Evolutionary conservation across 2,329 filamentous ascomycete genomes (phyloP), one percentile per base, ranked within the genome.

Genomic region (Epichloe amarillans): DNA sequence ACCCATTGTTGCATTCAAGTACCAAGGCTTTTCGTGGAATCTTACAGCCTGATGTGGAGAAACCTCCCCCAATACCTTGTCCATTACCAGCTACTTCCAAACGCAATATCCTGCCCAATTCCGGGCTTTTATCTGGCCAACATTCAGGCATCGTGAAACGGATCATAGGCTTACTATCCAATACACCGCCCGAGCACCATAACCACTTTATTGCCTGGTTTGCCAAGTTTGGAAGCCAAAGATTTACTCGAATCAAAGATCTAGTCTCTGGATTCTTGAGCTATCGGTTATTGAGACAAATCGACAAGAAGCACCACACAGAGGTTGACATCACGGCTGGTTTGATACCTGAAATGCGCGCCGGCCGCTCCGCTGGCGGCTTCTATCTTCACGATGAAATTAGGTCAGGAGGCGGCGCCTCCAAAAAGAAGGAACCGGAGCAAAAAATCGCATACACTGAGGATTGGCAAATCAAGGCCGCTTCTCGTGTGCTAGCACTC

Each of bases 391-490:
- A 93, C 61, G 85, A 87, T 36, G 86, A 86, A n/a, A 74, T 94
- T 17, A 83, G 76, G 19, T 65, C 74, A 43, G 67, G 71, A 19
- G 68, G 72, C 37, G 60, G 72, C 37, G 60, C 72, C 3, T 68
- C 72, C 11, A 81, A 77, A 61, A 64, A 71, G 19, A 77, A 77
- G 49, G 75, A 78, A 35, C 71, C 74, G 33, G 67, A 74, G 7
- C 79, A 77, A 57, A 72, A 72, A 54, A 73, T 81, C 2, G 68
- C 80, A 0, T 94, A 93, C 62, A 74, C 76, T 19, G 86, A 91
- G 52, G 90, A 95, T 61, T 96, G 90, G 90, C 89, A 95, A 65
- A 80, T 95, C 51, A 85, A 82, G 63, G 86, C 86, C 11, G 85
- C 85, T 7, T 83, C 88, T 3, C 82, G 84, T 57, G 80, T 94